Conservation (phyloP, 2,329 filamentous ascomycete species). For the Periconia sp. region DNA sequence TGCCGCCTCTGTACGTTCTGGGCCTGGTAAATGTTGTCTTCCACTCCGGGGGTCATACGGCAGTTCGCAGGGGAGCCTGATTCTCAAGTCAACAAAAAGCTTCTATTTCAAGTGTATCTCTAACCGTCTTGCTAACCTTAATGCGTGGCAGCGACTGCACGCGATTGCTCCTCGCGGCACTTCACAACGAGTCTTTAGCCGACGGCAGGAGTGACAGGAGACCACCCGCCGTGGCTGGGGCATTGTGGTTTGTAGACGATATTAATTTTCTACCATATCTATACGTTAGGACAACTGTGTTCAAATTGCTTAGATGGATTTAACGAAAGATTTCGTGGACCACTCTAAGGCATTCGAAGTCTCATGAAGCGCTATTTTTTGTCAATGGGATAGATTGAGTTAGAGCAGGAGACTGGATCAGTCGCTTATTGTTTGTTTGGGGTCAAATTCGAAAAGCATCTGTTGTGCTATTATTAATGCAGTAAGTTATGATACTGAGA, state of each 20-base stretch:
- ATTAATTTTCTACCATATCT: no score
- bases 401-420: no score
- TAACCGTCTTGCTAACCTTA: background rate
- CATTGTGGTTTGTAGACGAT: background rate
- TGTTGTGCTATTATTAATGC: no score
- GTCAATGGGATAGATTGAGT: no score
- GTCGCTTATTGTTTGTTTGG: no score
- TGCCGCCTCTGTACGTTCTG: background rate
- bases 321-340: no score
- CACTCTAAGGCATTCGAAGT: no score
- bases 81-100: background rate
- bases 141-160: background rate
- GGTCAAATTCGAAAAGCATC: no score
- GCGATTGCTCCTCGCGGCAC: background rate
- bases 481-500: no score
- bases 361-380: no score
- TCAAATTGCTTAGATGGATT: no score
- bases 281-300: no score
- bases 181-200: background rate
- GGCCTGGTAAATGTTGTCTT: background rate
- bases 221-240: background rate
- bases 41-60: background rate
- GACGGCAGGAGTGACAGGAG: background rate
- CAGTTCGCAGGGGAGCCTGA: background rate
- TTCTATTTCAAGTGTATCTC: background rate